phyloP scores from a whole-genome alignment of 805 yeast genomes.

The Starmerella khaoyaiensis region DNA sequence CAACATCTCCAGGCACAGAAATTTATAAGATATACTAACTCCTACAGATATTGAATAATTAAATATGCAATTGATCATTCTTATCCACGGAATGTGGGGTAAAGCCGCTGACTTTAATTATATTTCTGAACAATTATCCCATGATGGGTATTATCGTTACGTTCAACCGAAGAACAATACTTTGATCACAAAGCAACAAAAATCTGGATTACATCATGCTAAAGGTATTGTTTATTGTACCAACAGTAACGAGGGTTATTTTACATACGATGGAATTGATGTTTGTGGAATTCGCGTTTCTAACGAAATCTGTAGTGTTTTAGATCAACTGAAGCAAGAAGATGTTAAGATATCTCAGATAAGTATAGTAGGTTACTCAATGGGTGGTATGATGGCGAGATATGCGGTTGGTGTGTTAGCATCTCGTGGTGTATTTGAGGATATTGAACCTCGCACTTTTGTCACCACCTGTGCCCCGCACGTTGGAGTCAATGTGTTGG shows the following conservation, averaged over 20 bases:
- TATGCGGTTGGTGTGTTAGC: constrained; percentile 65
- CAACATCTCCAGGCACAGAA: neutral
- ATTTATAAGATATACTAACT: too few relatives aligned
- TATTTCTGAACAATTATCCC: constrained; percentile 37
- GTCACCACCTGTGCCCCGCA: constrained; percentile 60
- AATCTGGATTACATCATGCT: neutral
- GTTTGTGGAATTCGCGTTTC: constrained; percentile 68
- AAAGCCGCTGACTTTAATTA: constrained; percentile 53
- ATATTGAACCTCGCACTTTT: constrained; percentile 44
- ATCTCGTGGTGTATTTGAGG: constrained; percentile 39
- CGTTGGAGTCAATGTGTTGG: constrained; percentile 50
- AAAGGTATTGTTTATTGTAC: constrained; percentile 38
- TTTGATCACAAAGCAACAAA: neutral
- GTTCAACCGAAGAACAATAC: neutral
- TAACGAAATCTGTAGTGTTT: constrained; percentile 43
- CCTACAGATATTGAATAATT: too few relatives aligned
- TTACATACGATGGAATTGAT: constrained; percentile 78
- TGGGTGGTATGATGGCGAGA: constrained; percentile 77
- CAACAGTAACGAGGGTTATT: constrained; percentile 52
- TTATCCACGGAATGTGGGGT: constrained; percentile 51
- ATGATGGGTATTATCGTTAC: constrained; percentile 23
- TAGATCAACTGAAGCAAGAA: constrained; percentile 20
- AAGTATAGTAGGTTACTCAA: constrained; percentile 73
- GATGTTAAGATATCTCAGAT: constrained; percentile 43
- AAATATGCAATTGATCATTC: constrained; percentile 18